These are phyloP conservation scores for Auricularia heimuer DNA, from an alignment of 768 basidiomycete species.

Conservation along the genomic window DNA sequence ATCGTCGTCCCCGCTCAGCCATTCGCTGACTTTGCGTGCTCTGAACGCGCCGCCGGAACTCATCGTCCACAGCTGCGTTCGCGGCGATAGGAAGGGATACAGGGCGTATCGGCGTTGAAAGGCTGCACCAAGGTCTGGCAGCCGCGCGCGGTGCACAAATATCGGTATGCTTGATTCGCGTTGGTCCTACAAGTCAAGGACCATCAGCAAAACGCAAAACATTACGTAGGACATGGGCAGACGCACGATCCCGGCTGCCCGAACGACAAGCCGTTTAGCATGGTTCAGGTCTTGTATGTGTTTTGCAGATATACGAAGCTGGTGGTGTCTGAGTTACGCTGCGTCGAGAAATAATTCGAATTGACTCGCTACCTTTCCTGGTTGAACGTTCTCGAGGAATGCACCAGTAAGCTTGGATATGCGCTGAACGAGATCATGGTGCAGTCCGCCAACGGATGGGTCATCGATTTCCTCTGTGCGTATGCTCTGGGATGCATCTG, in stretches of 20 bases:
- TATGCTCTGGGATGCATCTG: constrained; percentile 3
- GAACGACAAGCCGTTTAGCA: constrained; percentile 45
- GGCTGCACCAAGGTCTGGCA: background rate
- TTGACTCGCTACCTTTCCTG: constrained; percentile 31
- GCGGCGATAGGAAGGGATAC: constrained; percentile 54
- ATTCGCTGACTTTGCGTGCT: constrained; percentile 52
- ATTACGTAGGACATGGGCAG: constrained; percentile 21
- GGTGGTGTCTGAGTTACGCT: background rate
- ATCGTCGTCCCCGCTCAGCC: constrained; percentile 36
- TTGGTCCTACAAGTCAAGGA: constrained; percentile 6
- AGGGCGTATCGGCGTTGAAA: constrained; percentile 42
- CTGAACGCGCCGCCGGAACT: constrained; percentile 40
- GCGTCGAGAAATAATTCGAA: constrained; percentile 1
- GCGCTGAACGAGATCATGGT: constrained; percentile 39
- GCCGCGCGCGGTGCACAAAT: constrained; percentile 1
- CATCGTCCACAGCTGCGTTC: constrained; percentile 39
- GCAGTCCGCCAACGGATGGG: constrained; percentile 18
- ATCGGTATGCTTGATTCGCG: background rate
- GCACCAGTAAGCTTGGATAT: constrained; percentile 64
- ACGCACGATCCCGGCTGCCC: constrained; percentile 44
- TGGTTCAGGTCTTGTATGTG: constrained; percentile 27
- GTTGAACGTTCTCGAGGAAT: constrained; percentile 41
- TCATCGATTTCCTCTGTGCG: constrained; percentile 1
- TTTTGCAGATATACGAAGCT: constrained; percentile 52
- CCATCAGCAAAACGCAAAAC: constrained; percentile 19